These are phyloP conservation scores for Babesia ovis DNA, from an alignment of 169 alveolate species.

Conservation along the genomic window DNA sequence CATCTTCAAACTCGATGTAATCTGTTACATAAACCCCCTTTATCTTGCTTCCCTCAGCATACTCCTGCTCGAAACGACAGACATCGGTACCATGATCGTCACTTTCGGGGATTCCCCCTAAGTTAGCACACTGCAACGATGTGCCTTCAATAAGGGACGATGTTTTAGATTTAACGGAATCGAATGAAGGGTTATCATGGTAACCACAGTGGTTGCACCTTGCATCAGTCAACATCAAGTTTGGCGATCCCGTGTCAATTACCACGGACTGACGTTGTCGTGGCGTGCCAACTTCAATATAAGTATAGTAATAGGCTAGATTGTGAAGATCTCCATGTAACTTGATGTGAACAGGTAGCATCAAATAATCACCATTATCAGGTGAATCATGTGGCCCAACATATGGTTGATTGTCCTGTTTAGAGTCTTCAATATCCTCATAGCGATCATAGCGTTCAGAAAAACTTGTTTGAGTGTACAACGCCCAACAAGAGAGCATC, in stretches of 20 bases:
- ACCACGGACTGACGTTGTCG: slow-evolving; percentile 63
- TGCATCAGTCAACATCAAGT: slow-evolving; percentile 64
- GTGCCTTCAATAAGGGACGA: slow-evolving; percentile 49
- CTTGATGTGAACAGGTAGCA: slow-evolving; percentile 6
- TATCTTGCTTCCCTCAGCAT: slow-evolving; percentile 71
- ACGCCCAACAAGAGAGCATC: no score
- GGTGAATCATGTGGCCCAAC: no score
- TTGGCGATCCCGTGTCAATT: slow-evolving; percentile 78
- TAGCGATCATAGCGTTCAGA: no score
- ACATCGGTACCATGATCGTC: background rate
- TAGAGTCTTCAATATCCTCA: no score
- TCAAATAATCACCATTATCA: no score
- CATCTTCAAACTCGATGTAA: slow-evolving; percentile 42
- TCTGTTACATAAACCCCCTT: slow-evolving; percentile 69
- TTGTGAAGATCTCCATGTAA: slow-evolving; percentile 76
- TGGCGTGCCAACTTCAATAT: slow-evolving; percentile 72
- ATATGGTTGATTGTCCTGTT: no score
- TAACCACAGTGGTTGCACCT: slow-evolving; percentile 70
- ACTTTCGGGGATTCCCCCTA: slow-evolving; percentile 37
- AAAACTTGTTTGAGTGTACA: no score
- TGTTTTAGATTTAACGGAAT: slow-evolving; percentile 60
- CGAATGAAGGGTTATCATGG: slow-evolving; percentile 60
- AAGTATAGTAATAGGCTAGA: slow-evolving; percentile 70
- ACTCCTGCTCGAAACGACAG: slow-evolving; percentile 66
- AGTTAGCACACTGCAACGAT: slow-evolving; percentile 38